Percentiles rank a stretch among this genome's conserved stretches.
Conservation (phyloP, 306 rosid genomes). For the Castanospermum australe region DNA sequence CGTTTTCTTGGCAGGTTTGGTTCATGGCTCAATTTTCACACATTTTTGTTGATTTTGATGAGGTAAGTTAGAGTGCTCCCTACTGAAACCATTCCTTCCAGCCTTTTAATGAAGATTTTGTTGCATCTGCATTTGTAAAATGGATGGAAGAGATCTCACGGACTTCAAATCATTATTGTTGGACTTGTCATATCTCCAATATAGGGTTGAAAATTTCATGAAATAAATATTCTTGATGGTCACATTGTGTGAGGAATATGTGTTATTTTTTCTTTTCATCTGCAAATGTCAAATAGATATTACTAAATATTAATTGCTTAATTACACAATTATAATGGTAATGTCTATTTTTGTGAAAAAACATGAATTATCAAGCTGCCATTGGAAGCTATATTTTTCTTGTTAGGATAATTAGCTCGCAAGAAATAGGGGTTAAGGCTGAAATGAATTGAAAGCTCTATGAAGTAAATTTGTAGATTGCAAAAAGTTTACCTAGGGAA, state of each 20-base stretch:
- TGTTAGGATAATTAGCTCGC: not conserved
- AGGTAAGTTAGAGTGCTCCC: slow-evolving; percentile 53
- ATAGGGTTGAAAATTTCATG: not conserved
- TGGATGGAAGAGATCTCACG: not conserved
- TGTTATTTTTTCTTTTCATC: not conserved
- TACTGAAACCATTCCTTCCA: slow-evolving; percentile 8
- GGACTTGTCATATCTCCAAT: not conserved
- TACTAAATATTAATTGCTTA: not conserved
- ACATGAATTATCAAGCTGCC: not conserved
- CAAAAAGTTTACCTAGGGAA: not conserved
- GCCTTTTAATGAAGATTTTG: not conserved
- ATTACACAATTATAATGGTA: not conserved
- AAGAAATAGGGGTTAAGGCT: not conserved
- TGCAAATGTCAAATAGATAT: not conserved
- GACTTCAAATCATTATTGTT: not conserved
- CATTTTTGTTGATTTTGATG: slow-evolving; percentile 75
- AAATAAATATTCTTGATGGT: not conserved
- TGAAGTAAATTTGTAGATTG: not conserved
- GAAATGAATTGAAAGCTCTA: not conserved
- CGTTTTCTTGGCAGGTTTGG: slow-evolving; percentile 69
- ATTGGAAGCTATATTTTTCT: not conserved
- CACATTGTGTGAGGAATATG: not conserved
- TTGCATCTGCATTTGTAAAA: not conserved
- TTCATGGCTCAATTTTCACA: slow-evolving; percentile 85
- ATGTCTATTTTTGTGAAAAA: not conserved